phyloP scores from a whole-genome alignment of 352 stramenopile species.

The Hyphochytrium catenoides region DNA sequence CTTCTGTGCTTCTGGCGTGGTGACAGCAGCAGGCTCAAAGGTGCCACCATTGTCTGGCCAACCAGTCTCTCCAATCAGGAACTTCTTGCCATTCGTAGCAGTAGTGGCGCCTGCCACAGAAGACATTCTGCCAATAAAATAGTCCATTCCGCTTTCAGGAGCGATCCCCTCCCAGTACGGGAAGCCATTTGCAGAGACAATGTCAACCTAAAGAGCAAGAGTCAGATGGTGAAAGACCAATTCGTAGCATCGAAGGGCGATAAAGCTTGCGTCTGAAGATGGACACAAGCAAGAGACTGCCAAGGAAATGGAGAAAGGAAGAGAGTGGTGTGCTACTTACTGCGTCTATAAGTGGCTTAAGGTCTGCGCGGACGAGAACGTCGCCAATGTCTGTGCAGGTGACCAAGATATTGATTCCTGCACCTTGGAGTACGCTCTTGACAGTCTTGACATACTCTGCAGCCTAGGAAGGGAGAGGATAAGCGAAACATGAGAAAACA shows the following conservation, averaged over 20 bases:
- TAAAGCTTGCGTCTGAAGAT: no score
- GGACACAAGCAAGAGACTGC: no score
- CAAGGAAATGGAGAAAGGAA: no score
- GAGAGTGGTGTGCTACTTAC: conserved; percentile 41
- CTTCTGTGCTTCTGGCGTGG: conserved; percentile 23
- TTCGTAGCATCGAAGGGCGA: neutral
- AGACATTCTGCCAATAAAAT: conserved; percentile 47
- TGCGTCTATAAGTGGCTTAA: no score
- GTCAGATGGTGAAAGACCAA: neutral
- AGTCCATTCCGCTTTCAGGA: conserved; percentile 20
- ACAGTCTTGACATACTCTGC: conserved; percentile 43
- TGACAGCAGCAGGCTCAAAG: conserved; percentile 28
- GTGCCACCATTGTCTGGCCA: conserved; percentile 36
- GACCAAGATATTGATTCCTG: conserved; percentile 26
- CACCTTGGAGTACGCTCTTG: conserved; percentile 29
- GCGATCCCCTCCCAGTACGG: conserved; percentile 49
- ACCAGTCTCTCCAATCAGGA: conserved; percentile 54
- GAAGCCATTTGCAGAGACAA: conserved; percentile 59
- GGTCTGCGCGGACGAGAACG: no score
- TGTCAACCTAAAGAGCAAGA: conserved; percentile 15
- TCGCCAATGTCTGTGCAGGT: conserved; percentile 56
- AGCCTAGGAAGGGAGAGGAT: conserved; percentile 11
- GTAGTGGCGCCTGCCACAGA: conserved; percentile 26
- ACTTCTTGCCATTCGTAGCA: conserved; percentile 31
- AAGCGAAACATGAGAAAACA: neutral